phyloP scores from a whole-genome alignment of 192 early-diverging fungal species.

The Pilaira anomala region DNA sequence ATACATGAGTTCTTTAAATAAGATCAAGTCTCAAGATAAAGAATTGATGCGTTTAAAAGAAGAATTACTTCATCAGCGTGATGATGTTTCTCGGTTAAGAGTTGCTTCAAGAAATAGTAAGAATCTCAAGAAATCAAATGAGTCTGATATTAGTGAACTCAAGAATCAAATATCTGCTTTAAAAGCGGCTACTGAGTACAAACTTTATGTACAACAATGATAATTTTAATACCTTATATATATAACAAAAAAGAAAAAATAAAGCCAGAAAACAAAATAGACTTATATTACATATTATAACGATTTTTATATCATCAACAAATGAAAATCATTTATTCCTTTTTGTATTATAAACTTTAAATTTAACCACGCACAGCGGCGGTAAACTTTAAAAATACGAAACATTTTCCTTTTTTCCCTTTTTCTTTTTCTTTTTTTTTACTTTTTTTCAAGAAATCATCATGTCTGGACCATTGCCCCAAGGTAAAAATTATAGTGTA shows the following conservation, averaged over 20 bases:
- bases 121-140: slow-evolving; percentile 46
- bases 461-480: slow-evolving; percentile 18
- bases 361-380: no score
- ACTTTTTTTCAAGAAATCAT: background rate
- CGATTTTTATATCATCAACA: no score
- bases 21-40: slow-evolving; percentile 60
- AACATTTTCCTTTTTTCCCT: slow-evolving; percentile 7
- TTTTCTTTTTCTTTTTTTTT: background rate
- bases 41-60: slow-evolving; percentile 59
- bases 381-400: background rate
- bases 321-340: no score
- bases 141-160: slow-evolving; percentile 56
- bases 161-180: slow-evolving; percentile 73
- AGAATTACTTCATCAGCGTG: slow-evolving; percentile 55
- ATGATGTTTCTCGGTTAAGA: slow-evolving; percentile 62
- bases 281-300: no score
- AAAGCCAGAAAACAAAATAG: no score
- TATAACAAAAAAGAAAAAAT: background rate
- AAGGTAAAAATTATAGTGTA: no score
- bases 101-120: slow-evolving; percentile 19
- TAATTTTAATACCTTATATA: background rate
- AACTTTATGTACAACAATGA: slow-evolving; percentile 10
- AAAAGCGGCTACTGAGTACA: slow-evolving; percentile 39
- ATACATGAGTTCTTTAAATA: slow-evolving; percentile 50
- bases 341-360: no score